Conservation (phyloP, 2,329 filamentous ascomycete species). For the Ilyonectria mors-panacis region DNA sequence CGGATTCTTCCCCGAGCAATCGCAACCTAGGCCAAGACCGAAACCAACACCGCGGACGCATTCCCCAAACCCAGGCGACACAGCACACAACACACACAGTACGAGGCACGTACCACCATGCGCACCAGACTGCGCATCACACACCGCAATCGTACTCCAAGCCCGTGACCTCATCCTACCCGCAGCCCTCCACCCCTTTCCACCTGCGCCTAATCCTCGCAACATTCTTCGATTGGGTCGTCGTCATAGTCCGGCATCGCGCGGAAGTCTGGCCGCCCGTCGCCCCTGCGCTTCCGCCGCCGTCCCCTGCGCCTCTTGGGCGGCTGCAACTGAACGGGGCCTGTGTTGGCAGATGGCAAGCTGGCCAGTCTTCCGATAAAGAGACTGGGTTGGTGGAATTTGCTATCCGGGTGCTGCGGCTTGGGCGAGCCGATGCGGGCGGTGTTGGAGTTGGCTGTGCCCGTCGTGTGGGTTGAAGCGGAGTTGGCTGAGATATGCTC, state of each 20-base stretch:
- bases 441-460: constrained; percentile 30
- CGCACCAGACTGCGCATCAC: neutral
- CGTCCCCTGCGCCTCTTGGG: constrained; percentile 33
- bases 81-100: constrained; percentile 10
- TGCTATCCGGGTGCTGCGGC: constrained; percentile 40
- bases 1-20: constrained; percentile 17
- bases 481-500: constrained; percentile 19
- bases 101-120: neutral
- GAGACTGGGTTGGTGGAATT: constrained; percentile 50
- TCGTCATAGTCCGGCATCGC: constrained; percentile 51
- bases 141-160: constrained; percentile 22
- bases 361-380: constrained; percentile 52
- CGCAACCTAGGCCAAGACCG: constrained; percentile 3
- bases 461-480: constrained; percentile 20
- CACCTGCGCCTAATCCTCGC: constrained; percentile 20
- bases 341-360: constrained; percentile 12
- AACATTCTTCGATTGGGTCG: constrained; percentile 53
- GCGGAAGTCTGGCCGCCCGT: constrained; percentile 52
- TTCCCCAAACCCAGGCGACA: constrained; percentile 14
- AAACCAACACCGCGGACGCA: neutral
- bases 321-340: constrained; percentile 15
- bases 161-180: constrained; percentile 21
- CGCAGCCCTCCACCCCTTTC: constrained; percentile 11
- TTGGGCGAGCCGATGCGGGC: constrained; percentile 37
- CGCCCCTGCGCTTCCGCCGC: constrained; percentile 38